These are phyloP conservation scores for Xerocomellus dryophilus DNA, from an alignment of 768 basidiomycete species.

Conservation along the genomic window DNA sequence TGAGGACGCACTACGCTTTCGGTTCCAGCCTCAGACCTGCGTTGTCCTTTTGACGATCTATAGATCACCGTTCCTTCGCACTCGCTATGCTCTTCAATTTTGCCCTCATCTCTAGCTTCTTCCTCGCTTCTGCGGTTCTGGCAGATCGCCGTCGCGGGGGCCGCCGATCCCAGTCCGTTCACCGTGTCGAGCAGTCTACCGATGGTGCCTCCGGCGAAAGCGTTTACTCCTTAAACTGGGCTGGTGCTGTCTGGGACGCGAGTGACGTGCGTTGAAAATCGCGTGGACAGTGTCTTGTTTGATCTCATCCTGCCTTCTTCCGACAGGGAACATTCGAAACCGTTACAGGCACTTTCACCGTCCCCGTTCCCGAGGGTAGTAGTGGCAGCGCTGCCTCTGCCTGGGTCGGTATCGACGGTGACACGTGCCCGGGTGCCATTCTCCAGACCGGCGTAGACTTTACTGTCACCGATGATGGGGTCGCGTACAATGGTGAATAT, in stretches of 20 bases:
- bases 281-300: background rate
- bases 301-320: background rate
- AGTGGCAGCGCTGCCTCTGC: background rate
- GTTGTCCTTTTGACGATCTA: background rate
- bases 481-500: conserved; percentile 2
- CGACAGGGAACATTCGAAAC: conserved; percentile 3
- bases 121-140: background rate
- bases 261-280: background rate
- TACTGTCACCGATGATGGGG: background rate
- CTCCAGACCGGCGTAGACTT: conserved; percentile 6
- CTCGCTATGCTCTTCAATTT: background rate
- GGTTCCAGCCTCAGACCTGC: background rate
- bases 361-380: background rate
- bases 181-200: background rate
- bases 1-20: background rate
- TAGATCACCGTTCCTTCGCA: background rate
- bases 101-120: background rate
- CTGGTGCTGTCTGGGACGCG: background rate
- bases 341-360: background rate
- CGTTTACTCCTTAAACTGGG: background rate
- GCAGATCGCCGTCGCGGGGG: background rate
- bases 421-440: background rate
- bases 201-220: background rate
- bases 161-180: background rate
- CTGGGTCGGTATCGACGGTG: conserved; percentile 12